A percentile compares a stretch with the other conserved stretches of the same genome.
Conservation (phyloP, 2,329 filamentous ascomycete genomes). For the Hypomyces perniciosus region DNA sequence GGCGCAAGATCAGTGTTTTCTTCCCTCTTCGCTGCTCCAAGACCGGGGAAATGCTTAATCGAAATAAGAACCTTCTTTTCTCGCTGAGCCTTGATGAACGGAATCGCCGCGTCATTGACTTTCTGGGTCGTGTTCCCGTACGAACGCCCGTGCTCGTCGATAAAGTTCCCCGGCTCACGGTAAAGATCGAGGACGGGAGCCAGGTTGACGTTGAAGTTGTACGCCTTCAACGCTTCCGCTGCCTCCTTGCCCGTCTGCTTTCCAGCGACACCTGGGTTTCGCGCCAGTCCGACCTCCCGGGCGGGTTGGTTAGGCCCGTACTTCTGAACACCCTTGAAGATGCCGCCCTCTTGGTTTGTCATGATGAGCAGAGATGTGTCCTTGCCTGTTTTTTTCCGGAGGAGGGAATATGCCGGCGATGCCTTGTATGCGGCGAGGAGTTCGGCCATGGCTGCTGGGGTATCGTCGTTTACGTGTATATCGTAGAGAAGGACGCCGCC, state of each 20-base stretch:
- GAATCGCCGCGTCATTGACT: conserved; percentile 11
- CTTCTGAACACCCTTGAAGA: conserved; percentile 8
- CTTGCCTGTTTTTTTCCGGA: conserved; percentile 7
- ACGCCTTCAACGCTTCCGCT: conserved; percentile 1
- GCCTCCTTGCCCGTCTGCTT: conserved; percentile 8
- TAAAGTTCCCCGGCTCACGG: conserved; percentile 9
- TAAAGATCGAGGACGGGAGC: conserved; percentile 12
- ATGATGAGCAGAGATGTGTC: conserved; percentile 9
- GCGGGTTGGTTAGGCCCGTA: conserved; percentile 7
- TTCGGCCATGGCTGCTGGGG: conserved; percentile 8
- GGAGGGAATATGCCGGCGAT: conserved; percentile 8
- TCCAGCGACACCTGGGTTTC: conserved; percentile 3
- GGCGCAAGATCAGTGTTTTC: conserved; percentile 11
- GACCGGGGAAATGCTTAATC: conserved; percentile 13
- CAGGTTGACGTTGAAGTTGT: conserved; percentile 10
- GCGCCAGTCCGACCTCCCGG: conserved; percentile 4
- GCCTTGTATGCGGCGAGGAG: conserved; percentile 8
- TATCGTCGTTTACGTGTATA: conserved; percentile 12
- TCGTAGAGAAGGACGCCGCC: conserved; percentile 13
- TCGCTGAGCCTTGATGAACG: conserved; percentile 13
- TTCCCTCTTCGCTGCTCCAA: conserved; percentile 11
- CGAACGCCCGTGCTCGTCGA: conserved; percentile 3
- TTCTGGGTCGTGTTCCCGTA: conserved; percentile 9
- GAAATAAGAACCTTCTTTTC: conserved; percentile 4
- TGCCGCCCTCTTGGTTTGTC: conserved; percentile 14